Evolutionary conservation across 2,329 filamentous ascomycete species (phyloP).

Genomic region (Stachybotrys elegans): DNA sequence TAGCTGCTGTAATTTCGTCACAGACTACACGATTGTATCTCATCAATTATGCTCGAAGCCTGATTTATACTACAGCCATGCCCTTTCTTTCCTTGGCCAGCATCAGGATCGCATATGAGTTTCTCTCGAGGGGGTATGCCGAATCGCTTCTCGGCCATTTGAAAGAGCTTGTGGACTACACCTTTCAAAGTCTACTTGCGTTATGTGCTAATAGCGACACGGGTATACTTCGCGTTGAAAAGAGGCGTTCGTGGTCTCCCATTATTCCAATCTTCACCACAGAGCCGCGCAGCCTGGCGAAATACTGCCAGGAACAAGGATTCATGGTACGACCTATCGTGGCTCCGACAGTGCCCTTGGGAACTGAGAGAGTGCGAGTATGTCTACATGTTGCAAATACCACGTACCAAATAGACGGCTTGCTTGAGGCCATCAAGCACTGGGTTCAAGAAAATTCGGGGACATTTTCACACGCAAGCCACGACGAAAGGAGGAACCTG

Average conservation of each 20-base stretch:
- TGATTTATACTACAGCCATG: conserved; percentile 72
- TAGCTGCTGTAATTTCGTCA: conserved; percentile 56
- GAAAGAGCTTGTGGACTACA: conserved; percentile 26
- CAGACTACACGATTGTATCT: conserved; percentile 56
- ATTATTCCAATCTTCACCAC: conserved; percentile 60
- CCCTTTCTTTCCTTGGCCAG: conserved; percentile 55
- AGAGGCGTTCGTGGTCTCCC: conserved; percentile 44
- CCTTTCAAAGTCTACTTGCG: conserved; percentile 39
- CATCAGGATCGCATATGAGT: conserved; percentile 52
- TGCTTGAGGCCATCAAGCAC: conserved; percentile 40
- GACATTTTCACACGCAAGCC: too few species aligned
- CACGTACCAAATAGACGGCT: conserved; percentile 45
- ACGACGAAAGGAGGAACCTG: too few species aligned
- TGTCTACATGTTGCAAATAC: conserved; percentile 67
- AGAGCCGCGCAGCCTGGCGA: conserved; percentile 52
- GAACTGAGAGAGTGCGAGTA: conserved; percentile 59
- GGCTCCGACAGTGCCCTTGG: conserved; percentile 60
- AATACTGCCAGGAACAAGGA: conserved; percentile 51
- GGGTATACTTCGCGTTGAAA: conserved; percentile 29
- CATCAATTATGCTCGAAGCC: conserved; percentile 69
- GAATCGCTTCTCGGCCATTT: conserved; percentile 26
- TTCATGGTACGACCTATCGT: conserved; percentile 63
- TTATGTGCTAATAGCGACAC: conserved; percentile 21
- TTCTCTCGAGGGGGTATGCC: conserved; percentile 46
- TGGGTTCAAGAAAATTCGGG: too few species aligned